Evolutionary conservation across 148 eudicot genomes (phyloP).

Genomic region (Rheum nobile): DNA sequence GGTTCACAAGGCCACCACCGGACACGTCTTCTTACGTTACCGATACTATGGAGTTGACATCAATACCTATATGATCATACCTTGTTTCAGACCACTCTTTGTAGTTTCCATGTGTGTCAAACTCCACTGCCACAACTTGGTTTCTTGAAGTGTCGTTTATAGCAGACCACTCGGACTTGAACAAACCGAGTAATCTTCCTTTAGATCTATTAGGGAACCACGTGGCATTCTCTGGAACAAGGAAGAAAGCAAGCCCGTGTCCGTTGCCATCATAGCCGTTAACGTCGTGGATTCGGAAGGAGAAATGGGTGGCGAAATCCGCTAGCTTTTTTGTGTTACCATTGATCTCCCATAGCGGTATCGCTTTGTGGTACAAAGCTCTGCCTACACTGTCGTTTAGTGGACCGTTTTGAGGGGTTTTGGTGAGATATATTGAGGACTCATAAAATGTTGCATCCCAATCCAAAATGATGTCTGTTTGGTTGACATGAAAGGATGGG

Average conservation of each 20-base stretch:
- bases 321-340: neutral
- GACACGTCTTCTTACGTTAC: constrained; percentile 23
- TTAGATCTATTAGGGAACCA: constrained; percentile 17
- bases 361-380: neutral
- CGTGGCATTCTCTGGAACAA: constrained; percentile 44
- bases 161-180: constrained; percentile 31
- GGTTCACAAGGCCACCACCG: constrained; percentile 32
- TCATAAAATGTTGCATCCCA: neutral
- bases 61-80: constrained; percentile 48
- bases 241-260: constrained; percentile 36
- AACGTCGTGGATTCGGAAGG: constrained; percentile 28
- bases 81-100: constrained; percentile 37
- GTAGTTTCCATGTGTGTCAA: constrained; percentile 26
- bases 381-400: neutral
- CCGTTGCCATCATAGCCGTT: constrained; percentile 15
- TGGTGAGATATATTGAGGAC: neutral
- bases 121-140: constrained; percentile 35
- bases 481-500: neutral
- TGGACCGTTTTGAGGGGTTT: neutral
- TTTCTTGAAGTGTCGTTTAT: constrained; percentile 7
- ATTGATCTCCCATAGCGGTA: neutral
- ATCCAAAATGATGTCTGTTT: neutral
- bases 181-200: constrained; percentile 43
- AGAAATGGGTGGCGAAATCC: constrained; percentile 43
- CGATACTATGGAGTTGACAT: constrained; percentile 33